phyloP scores from a whole-genome alignment of 208 protist species.

The Balamuthia mandrillaris region DNA sequence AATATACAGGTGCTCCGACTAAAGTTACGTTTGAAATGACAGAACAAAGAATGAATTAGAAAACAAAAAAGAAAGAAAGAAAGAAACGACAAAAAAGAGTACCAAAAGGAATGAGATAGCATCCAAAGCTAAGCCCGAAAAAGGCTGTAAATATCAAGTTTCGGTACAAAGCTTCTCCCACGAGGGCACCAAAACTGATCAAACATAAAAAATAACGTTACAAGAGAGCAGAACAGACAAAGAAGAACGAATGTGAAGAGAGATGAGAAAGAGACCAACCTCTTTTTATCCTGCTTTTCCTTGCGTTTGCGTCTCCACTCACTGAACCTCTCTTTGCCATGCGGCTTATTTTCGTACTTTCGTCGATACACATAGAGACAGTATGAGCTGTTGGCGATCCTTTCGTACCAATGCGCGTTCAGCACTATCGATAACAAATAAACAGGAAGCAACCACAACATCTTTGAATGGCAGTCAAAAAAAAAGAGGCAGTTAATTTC shows the following conservation, averaged over 20 bases:
- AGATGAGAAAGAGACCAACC: too few relatives aligned
- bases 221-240: too few relatives aligned
- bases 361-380: slow-evolving; percentile 16
- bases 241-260: too few relatives aligned
- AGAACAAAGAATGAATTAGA: not conserved
- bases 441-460: slow-evolving; percentile 19
- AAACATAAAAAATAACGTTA: too few relatives aligned
- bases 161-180: too few relatives aligned
- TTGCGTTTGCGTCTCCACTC: too few relatives aligned
- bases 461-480: not conserved
- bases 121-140: not conserved
- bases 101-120: not conserved
- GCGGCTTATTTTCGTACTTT: not conserved
- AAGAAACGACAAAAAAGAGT: not conserved
- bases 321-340: too few relatives aligned
- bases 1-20: slow-evolving; percentile 24
- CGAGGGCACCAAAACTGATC: too few relatives aligned
- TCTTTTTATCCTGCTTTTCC: too few relatives aligned
- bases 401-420: slow-evolving; percentile 27
- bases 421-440: slow-evolving; percentile 29
- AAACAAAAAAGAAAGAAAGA: not conserved
- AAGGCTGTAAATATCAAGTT: too few relatives aligned
- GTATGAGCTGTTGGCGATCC: not conserved
- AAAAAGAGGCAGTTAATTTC: too few relatives aligned
- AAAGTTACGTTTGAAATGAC: not conserved